Evolutionary conservation across 1,284 basidiomycete species (phyloP), one percentile per base, ranked within the genome.

Genomic region (Phaffia rhodozyma): DNA sequence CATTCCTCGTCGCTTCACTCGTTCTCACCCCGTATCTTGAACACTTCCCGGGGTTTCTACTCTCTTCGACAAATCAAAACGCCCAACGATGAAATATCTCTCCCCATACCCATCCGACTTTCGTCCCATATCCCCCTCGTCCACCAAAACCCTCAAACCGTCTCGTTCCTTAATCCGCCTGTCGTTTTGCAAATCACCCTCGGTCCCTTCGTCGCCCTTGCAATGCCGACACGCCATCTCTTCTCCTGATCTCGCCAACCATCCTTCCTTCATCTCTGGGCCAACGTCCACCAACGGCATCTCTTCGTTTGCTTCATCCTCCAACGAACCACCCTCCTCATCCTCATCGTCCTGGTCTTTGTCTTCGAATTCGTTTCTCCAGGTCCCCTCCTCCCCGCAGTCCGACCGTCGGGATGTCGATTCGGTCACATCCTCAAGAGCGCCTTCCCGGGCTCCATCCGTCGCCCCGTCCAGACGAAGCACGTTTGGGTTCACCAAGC

Each of bases 401-500:
- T 51, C 59, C 9, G 3, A 11, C 16, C 25, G 51, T 30, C 49
- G 51, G 16, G 32, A 16, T 29, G 32, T 60, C 7, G 59, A 52
- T 43, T 53, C 59, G 4, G 50, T 2, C 18, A 30, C n/a, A 30
- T 34, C 50, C 18, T 61, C 52, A 4, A 55, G 38, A 43, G 38
- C 38, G 38, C 38, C 38, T 43, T 43, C 38, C 16, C 38, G 49
- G 32, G 49, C 60, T n/a, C 52, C 60, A 27, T 61, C 60, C 13
- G 48, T 61, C 60, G 27, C 51, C 29, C 50, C 52, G 18, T 20
- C 32, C n/a, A 62, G 57, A 21, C 61, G 38, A n/a, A 32, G 29
- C 6, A 34, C 54, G n/a, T 38, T 38, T 25, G 56, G 55, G 49
- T 65, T 65, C 55, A 55, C 63, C 0, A 65, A 60, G 49, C 54